phyloP scores from a whole-genome alignment of 2,329 filamentous ascomycete species.

The Colletotrichum abscissum region DNA sequence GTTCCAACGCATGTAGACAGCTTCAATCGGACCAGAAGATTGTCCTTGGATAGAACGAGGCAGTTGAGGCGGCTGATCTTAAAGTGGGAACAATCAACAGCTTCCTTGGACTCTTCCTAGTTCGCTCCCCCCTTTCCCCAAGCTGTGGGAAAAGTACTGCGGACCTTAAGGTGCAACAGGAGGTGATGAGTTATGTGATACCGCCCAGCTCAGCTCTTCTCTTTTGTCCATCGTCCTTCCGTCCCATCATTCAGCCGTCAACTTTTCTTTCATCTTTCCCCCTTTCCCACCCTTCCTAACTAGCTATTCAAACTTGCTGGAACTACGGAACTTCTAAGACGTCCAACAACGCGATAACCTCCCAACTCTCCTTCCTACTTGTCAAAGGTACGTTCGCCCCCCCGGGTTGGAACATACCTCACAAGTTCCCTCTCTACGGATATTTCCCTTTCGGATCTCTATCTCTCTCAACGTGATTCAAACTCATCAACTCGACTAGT shows the following conservation, averaged over 20 bases:
- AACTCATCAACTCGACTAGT: neutral
- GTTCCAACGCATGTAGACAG: too few relatives aligned
- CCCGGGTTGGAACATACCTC: too few relatives aligned
- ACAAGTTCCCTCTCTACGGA: neutral
- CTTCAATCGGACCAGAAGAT: too few relatives aligned
- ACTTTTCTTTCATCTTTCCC: neutral
- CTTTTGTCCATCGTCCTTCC: constrained; percentile 28
- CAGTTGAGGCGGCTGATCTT: too few relatives aligned
- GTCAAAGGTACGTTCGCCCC: neutral
- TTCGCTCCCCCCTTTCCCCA: neutral
- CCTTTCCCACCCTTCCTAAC: neutral
- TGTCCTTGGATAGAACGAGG: too few relatives aligned
- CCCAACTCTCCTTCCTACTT: neutral
- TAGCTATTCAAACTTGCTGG: neutral
- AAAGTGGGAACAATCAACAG: too few relatives aligned
- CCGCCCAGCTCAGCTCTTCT: constrained; percentile 9
- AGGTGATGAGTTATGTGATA: constrained; percentile 27
- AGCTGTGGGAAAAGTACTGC: neutral
- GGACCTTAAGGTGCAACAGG: neutral
- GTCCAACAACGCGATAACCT: constrained; percentile 26
- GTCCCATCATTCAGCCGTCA: constrained; percentile 22
- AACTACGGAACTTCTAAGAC: neutral
- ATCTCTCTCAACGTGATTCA: neutral
- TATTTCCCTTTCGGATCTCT: too few relatives aligned
- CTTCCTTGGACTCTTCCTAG: too few relatives aligned